These are phyloP conservation scores for Fusarium napiforme DNA, from an alignment of 2,329 filamentous ascomycete species.

Conservation along the genomic window DNA sequence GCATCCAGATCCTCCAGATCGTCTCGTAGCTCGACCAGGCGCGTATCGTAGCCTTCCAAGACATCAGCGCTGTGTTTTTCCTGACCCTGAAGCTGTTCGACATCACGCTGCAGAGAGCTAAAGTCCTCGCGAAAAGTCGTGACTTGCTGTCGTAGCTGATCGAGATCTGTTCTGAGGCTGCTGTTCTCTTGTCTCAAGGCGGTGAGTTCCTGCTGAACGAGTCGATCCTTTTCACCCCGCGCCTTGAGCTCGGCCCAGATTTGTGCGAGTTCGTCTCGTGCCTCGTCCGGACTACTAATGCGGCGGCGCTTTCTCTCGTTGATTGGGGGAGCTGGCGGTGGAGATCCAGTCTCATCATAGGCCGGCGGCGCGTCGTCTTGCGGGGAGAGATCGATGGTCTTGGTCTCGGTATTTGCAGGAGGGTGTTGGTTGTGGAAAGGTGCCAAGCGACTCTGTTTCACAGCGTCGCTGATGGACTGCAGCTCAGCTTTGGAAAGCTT, in stretches of 20 bases:
- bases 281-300: not conserved
- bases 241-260: conserved; percentile 16
- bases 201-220: conserved; percentile 6
- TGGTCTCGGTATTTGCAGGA: not conserved
- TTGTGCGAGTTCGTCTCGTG: not conserved
- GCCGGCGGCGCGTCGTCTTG: conserved; percentile 12
- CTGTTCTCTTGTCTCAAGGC: conserved; percentile 1
- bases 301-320: conserved; percentile 21
- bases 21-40: conserved; percentile 9
- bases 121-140: not conserved
- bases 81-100: conserved; percentile 9
- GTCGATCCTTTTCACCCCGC: conserved; percentile 2
- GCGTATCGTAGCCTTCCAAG: conserved; percentile 17
- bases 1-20: conserved; percentile 22
- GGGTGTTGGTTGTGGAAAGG: not conserved
- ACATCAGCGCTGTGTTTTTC: conserved; percentile 7
- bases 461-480: conserved; percentile 8
- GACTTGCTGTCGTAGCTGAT: not conserved
- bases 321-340: conserved; percentile 1
- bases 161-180: not conserved
- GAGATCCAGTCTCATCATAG: conserved; percentile 5
- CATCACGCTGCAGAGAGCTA: not conserved
- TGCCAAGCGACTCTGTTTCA: not conserved
- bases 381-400: conserved; percentile 3
- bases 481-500: conserved; percentile 23